Conservation (phyloP, 495 filamentous ascomycete species). For the Hypomontagnella monticulosa region DNA sequence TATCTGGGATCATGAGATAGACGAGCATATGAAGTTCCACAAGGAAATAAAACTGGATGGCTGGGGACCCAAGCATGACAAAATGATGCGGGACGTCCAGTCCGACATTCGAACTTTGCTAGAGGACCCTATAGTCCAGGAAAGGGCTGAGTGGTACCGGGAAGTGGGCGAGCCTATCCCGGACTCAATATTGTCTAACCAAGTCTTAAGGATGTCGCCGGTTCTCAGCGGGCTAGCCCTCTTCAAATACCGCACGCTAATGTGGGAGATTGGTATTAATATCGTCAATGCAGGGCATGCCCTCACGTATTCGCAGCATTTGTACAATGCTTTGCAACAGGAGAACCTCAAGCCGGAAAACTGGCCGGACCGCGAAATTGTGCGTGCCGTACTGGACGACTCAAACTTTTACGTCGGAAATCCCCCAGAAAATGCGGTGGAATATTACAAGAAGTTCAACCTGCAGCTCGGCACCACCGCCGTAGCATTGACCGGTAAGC, state of each 20-base stretch:
- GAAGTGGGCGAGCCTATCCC: background rate
- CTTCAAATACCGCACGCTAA: constrained; percentile 39
- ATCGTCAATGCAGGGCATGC: constrained; percentile 51
- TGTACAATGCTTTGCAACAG: constrained; percentile 51
- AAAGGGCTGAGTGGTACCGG: constrained; percentile 3
- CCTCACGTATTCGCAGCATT: constrained; percentile 46
- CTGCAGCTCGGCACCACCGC: constrained; percentile 51
- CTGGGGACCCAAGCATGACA: constrained; percentile 48
- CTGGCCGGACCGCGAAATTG: constrained; percentile 53
- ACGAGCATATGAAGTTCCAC: constrained; percentile 49
- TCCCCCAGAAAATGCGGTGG: constrained; percentile 36
- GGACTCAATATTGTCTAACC: constrained; percentile 31
- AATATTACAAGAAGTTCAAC: constrained; percentile 49
- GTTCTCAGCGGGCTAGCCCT: constrained; percentile 47
- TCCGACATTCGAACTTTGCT: constrained; percentile 30
- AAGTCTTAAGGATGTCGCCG: constrained; percentile 45
- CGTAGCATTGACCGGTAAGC: constrained; percentile 38
- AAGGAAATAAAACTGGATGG: constrained; percentile 42
- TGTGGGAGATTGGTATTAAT: constrained; percentile 42
- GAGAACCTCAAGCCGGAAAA: constrained; percentile 35
- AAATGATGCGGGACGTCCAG: constrained; percentile 28
- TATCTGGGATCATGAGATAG: constrained; percentile 40
- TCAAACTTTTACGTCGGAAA: constrained; percentile 47
- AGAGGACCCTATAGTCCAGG: constrained; percentile 25
- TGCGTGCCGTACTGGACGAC: constrained; percentile 32